phyloP scores from a whole-genome alignment of 2,329 filamentous ascomycete genomes.

The Aspergillus hiratsukae region DNA sequence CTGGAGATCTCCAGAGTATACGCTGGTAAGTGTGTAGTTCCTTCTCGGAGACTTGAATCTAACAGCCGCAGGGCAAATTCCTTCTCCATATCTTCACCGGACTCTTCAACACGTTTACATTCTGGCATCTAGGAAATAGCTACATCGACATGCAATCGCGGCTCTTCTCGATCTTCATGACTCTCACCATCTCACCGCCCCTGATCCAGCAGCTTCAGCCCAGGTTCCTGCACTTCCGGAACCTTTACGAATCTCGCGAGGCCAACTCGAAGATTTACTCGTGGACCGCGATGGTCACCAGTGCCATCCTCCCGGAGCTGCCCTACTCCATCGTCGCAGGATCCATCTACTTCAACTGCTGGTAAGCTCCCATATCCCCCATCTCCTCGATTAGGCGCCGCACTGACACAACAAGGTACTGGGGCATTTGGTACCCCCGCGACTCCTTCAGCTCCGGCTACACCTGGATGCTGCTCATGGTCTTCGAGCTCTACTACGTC shows the following conservation, averaged over 20 bases:
- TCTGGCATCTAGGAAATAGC: slow-evolving; percentile 57
- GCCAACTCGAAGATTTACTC: slow-evolving; percentile 75
- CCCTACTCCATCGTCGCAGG: slow-evolving; percentile 65
- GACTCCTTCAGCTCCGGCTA: slow-evolving; percentile 58
- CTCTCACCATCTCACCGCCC: slow-evolving; percentile 67
- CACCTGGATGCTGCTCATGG: slow-evolving; percentile 59
- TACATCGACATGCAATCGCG: slow-evolving; percentile 64
- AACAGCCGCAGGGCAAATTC: slow-evolving; percentile 50
- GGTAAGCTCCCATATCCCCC: slow-evolving; percentile 42
- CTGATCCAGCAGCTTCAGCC: slow-evolving; percentile 76
- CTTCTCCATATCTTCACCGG: slow-evolving; percentile 59
- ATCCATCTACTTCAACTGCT: slow-evolving; percentile 61
- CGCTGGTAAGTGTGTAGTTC: slow-evolving; percentile 24
- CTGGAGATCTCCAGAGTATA: slow-evolving; percentile 63
- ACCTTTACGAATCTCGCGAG: slow-evolving; percentile 68
- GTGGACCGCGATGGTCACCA: slow-evolving; percentile 66
- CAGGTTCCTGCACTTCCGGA: slow-evolving; percentile 60
- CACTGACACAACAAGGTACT: slow-evolving; percentile 41
- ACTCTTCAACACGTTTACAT: slow-evolving; percentile 67
- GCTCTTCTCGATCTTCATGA: slow-evolving; percentile 73
- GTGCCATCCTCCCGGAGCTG: slow-evolving; percentile 63
- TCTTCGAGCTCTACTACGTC: slow-evolving; percentile 64
- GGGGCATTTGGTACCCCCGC: slow-evolving; percentile 50
- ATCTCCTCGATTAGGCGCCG: too few relatives aligned
- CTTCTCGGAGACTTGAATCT: background rate